Conservation (phyloP, 345 rosid species). For the Gossypium turneri region DNA sequence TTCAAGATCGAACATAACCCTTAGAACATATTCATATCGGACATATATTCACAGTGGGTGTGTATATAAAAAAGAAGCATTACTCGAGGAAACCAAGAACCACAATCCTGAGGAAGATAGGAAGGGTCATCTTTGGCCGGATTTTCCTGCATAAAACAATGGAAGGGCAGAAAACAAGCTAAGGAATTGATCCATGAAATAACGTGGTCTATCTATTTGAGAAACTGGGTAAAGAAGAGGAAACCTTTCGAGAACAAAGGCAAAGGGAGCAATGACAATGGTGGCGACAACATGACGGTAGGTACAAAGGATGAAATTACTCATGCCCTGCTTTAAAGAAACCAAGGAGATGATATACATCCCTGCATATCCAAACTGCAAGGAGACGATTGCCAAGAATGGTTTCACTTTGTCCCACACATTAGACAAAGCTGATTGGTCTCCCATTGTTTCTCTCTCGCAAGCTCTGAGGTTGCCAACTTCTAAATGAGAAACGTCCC, state of each 20-base stretch:
- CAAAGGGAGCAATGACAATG: conserved; percentile 70
- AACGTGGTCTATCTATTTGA: no score
- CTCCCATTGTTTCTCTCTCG: background rate
- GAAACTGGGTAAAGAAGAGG: background rate
- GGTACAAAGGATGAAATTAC: conserved; percentile 58
- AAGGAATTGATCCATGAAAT: no score
- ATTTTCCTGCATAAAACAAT: conserved; percentile 50
- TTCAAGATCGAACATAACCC: no score
- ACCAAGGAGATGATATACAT: conserved; percentile 72
- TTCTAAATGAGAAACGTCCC: no score
- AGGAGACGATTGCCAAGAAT: conserved; percentile 62
- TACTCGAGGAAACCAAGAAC: conserved; percentile 83
- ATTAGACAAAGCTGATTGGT: conserved; percentile 6
- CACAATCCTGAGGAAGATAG: conserved; percentile 65
- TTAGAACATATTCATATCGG: no score
- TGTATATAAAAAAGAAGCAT: conserved; percentile 3
- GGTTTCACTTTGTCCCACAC: conserved; percentile 47
- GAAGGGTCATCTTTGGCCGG: conserved; percentile 84
- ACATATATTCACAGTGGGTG: no score
- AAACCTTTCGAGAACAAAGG: conserved; percentile 80
- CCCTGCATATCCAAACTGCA: conserved; percentile 93
- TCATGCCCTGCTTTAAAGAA: conserved; percentile 74
- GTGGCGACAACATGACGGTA: conserved; percentile 83
- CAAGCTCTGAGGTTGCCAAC: no score
- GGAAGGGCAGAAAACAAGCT: no score